phyloP scores from a whole-genome alignment of 768 basidiomycete genomes.

The Lactifluus volemus region DNA sequence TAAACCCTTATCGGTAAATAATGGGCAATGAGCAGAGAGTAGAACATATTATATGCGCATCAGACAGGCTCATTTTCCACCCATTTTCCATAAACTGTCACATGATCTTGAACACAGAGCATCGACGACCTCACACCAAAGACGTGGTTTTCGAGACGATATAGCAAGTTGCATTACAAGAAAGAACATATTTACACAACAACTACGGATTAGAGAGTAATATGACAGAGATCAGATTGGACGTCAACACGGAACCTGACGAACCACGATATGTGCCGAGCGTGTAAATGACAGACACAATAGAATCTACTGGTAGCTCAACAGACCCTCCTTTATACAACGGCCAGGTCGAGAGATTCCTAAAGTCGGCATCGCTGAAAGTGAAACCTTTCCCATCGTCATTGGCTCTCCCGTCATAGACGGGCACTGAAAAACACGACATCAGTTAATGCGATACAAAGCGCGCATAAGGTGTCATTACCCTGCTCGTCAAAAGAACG shows the following conservation, averaged over 20 bases:
- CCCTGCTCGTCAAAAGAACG: neutral
- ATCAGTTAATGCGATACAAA: no score
- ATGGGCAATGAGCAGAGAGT: no score
- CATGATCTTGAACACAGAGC: no score
- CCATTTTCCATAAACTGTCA: no score
- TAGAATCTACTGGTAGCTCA: neutral
- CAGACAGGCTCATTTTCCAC: no score
- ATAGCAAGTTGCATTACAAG: no score
- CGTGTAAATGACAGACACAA: neutral
- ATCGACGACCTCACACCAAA: no score
- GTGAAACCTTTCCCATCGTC: neutral
- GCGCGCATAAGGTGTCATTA: neutral
- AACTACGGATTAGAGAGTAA: neutral
- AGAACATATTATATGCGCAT: no score
- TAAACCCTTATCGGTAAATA: no score
- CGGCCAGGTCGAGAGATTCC: neutral
- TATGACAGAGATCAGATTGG: neutral
- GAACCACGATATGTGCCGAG: neutral
- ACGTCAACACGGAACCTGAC: neutral
- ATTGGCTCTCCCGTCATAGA: neutral
- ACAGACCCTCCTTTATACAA: neutral
- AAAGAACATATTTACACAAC: no score
- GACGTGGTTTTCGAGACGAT: no score
- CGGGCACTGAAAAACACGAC: neutral
- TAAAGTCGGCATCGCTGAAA: neutral